phyloP scores from a whole-genome alignment of 805 yeast genomes.

The Cyberlindnera euphorbiae region DNA sequence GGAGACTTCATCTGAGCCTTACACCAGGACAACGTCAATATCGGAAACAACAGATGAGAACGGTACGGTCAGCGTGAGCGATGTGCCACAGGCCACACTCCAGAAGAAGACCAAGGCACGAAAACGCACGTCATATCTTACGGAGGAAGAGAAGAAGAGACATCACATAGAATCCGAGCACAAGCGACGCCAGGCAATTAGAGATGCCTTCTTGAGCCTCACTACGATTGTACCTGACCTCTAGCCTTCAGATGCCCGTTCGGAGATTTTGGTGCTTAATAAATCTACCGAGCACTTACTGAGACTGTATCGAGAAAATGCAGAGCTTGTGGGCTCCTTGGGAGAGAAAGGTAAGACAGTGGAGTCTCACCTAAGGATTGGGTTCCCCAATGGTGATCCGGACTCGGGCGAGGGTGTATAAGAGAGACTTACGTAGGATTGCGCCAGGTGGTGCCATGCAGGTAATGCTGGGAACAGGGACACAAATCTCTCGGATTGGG shows the following conservation, averaged over 20 bases:
- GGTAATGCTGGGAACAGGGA: no score
- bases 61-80: no score
- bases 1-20: no score
- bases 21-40: no score
- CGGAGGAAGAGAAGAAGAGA: slow-evolving; percentile 43
- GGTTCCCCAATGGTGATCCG: slow-evolving; percentile 12
- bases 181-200: slow-evolving; percentile 77
- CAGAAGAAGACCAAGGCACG: slow-evolving; percentile 8
- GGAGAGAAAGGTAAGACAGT: slow-evolving; percentile 28
- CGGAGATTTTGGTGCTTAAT: slow-evolving; percentile 71
- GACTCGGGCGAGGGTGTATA: neutral
- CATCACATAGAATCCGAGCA: slow-evolving; percentile 85
- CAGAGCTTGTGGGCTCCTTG: slow-evolving; percentile 38
- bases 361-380: slow-evolving; percentile 6
- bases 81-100: no score
- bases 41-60: no score
- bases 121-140: slow-evolving; percentile 21
- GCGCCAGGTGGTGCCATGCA: no score
- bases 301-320: slow-evolving; percentile 46
- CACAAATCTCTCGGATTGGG: no score
- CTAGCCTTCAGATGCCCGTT: slow-evolving; percentile 63
- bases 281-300: slow-evolving; percentile 56
- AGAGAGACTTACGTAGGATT: neutral
- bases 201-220: slow-evolving; percentile 74
- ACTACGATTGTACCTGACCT: slow-evolving; percentile 74